Evolutionary conservation across 345 rosid species (phyloP), one percentile per base, ranked within the genome.

Genomic region (Firmiana major): DNA sequence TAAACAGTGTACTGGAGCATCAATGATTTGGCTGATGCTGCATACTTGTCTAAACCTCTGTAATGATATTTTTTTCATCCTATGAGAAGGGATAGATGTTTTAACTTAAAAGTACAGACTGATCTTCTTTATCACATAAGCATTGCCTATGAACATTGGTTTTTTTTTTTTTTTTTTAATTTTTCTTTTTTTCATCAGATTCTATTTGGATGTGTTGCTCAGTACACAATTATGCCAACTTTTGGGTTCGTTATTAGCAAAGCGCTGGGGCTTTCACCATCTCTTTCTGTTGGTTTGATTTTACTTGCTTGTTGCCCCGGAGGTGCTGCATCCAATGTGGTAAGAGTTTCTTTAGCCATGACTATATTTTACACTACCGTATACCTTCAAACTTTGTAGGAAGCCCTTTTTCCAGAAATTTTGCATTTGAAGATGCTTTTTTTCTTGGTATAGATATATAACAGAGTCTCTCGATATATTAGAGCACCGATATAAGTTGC

Each of bases 281-380:
- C 89, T 46, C 87, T 91, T 74, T 86, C 94, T 11, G 91, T 89
- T 77, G 94, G 94, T 71, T 80, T 91, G 77, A 87, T 89, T 71
- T 75, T 91, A 82, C 89, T 91, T 34, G 74, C 83, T 49, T 89
- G 90, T 76, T 88, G 94, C 66, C 94, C 94, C 54, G 92, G 90
- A 28, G 94, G 92, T 58, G 87, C 92, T 4, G 92, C 94, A 43
- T 90, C 92, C 51, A 90, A 89, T 77, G 94, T 90, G 92, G 91
- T 90, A 85, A 85, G 87, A 59, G 24, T 79, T 42, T 62, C 63
- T 70, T 54, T 40, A 38, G 64, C 48, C 75, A 7, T 40, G 0
- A 22, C 63, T 51, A 22, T 24, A 22, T 12, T 68, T 68, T 51
- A 66, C 60, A 21, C 42, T 15, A 17, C 54, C 53, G n/a, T 42